A percentile compares a stretch with the other conserved stretches of the same genome.
These are phyloP conservation scores for Alternaria sp. DNA, from an alignment of 2,329 filamentous ascomycete genomes.

Conservation along the genomic window DNA sequence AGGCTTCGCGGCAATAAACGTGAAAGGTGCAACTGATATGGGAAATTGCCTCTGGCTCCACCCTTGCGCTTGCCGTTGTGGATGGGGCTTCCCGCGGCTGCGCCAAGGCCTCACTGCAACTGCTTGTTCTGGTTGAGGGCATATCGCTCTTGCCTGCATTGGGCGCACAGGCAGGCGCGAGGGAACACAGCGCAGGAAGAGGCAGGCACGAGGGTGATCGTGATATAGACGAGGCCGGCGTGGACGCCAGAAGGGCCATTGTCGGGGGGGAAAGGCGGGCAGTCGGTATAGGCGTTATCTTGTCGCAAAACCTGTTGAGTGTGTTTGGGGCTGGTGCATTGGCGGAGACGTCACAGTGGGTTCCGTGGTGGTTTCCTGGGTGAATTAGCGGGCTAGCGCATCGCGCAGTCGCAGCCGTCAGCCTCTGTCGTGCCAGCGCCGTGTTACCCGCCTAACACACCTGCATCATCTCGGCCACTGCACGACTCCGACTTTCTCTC, in stretches of 20 bases:
- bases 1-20: not conserved
- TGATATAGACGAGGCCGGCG: not conserved
- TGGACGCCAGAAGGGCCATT: not conserved
- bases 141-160: not conserved
- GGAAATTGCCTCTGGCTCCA: constrained; percentile 2
- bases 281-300: not conserved
- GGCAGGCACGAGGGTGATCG: not conserved
- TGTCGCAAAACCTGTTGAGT: constrained; percentile 14
- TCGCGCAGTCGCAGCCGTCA: constrained; percentile 13
- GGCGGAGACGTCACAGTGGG: constrained; percentile 19
- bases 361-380: constrained; percentile 10
- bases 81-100: constrained; percentile 7
- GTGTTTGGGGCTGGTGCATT: constrained; percentile 10
- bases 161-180: not conserved
- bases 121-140: constrained; percentile 9
- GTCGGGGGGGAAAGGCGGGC: not conserved
- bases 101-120: constrained; percentile 6
- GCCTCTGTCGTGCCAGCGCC: constrained; percentile 20
- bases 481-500: not conserved
- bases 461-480: constrained; percentile 1
- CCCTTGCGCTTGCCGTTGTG: not conserved
- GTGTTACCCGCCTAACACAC: constrained; percentile 12
- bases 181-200: constrained; percentile 1
- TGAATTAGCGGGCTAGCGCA: constrained; percentile 11
- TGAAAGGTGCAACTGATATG: not conserved